Evolutionary conservation across 129 eudicot genomes (phyloP).

Genomic region (Deinandra increscens): DNA sequence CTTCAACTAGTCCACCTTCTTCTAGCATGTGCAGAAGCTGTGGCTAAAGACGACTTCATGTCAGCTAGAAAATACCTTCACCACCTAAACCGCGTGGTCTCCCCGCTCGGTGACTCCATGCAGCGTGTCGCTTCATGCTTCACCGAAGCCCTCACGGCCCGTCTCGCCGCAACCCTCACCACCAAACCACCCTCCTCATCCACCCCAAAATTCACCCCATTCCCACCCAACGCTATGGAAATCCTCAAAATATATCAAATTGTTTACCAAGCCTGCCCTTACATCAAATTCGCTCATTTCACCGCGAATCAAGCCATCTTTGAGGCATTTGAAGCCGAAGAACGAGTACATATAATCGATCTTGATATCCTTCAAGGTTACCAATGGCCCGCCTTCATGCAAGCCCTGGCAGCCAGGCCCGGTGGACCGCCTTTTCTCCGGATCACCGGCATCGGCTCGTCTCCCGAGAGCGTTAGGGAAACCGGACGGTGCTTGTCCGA

Average conservation of each 20-base stretch:
- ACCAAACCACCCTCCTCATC: slow-evolving; percentile 43
- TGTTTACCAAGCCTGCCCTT: slow-evolving; percentile 72
- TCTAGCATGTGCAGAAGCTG: slow-evolving; percentile 87
- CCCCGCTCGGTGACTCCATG: slow-evolving; percentile 82
- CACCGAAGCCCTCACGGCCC: slow-evolving; percentile 62
- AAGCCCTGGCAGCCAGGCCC: slow-evolving; percentile 71
- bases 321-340: slow-evolving; percentile 67
- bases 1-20: slow-evolving; percentile 84
- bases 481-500: slow-evolving; percentile 60
- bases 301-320: slow-evolving; percentile 73
- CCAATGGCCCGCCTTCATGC: slow-evolving; percentile 82
- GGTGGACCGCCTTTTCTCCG: slow-evolving; percentile 64
- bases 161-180: slow-evolving; percentile 59
- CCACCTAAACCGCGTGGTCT: slow-evolving; percentile 63
- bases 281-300: slow-evolving; percentile 71
- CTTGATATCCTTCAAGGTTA: slow-evolving; percentile 73
- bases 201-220: slow-evolving; percentile 49
- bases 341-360: slow-evolving; percentile 68
- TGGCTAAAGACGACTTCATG: slow-evolving; percentile 80
- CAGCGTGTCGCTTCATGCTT: slow-evolving; percentile 80
- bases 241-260: slow-evolving; percentile 71
- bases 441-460: slow-evolving; percentile 61
- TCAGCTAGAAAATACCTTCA: slow-evolving; percentile 66
- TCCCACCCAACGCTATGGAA: slow-evolving; percentile 59
- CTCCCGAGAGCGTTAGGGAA: slow-evolving; percentile 55